A percentile compares a stretch with the other conserved stretches of the same genome.
phyloP scores from a whole-genome alignment of 2,329 filamentous ascomycete genomes.

The Pseudogymnoascus sp. region DNA sequence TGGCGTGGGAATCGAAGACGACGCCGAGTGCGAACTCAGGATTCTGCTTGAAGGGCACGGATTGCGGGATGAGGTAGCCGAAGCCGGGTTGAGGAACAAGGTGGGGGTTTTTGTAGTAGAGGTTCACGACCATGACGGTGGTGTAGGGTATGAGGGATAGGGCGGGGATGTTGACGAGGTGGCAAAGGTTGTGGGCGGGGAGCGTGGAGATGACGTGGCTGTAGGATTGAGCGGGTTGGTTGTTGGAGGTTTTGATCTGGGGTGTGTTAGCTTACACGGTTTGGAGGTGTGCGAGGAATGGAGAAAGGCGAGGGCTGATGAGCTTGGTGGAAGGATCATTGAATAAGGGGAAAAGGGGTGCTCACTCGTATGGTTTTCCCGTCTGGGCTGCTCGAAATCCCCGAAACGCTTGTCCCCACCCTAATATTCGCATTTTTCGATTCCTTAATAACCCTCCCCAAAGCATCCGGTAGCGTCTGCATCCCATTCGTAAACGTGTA shows the following conservation, averaged over 20 bases:
- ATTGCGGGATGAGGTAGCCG: slow-evolving; percentile 83
- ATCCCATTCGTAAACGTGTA: slow-evolving; percentile 55
- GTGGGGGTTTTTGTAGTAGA: slow-evolving; percentile 65
- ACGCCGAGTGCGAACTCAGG: slow-evolving; percentile 81
- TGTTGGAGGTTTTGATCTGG: slow-evolving; percentile 28
- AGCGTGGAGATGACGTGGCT: slow-evolving; percentile 62
- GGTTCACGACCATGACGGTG: slow-evolving; percentile 85
- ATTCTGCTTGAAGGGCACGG: slow-evolving; percentile 63
- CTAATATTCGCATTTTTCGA: slow-evolving; percentile 55
- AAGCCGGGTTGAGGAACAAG: slow-evolving; percentile 65
- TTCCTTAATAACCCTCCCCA: slow-evolving; percentile 43
- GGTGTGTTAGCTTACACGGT: slow-evolving; percentile 20
- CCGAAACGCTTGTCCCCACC: slow-evolving; percentile 37
- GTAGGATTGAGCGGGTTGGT: slow-evolving; percentile 29
- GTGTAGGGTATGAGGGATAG: slow-evolving; percentile 55
- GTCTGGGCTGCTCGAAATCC: slow-evolving; percentile 26
- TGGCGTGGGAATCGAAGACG: slow-evolving; percentile 66
- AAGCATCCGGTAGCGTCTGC: slow-evolving; percentile 47
- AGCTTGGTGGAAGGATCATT: not conserved
- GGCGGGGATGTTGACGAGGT: slow-evolving; percentile 35
- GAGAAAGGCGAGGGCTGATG: not conserved
- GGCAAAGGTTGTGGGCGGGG: slow-evolving; percentile 15
- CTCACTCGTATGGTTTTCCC: not conserved
- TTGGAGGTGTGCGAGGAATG: not conserved
- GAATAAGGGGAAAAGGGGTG: not conserved